Base-by-base conservation (phyloP, 2,329 filamentous ascomycete species). In the Scytalidium lignicola region DNA sequence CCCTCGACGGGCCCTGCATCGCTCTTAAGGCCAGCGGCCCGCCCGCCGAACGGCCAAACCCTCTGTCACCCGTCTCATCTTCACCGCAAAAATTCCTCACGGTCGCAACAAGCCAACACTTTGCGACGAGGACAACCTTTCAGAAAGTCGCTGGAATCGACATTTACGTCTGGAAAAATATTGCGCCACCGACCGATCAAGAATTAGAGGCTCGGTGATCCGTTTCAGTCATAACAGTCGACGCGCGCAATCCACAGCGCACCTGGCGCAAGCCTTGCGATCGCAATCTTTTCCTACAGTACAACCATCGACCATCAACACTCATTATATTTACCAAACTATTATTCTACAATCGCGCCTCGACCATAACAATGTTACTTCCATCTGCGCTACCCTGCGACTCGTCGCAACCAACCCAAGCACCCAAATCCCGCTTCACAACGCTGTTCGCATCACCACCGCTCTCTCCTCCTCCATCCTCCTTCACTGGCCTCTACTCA, bases 311-410 rank as follows among this genome's bases (percentile, higher is more conserved):
- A 28, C 7, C 26, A 7, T 28, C 26, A 28, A 13, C n/a, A n/a
- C n/a, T n/a, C n/a, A n/a, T n/a, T 26, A 26, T 26, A 26, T 26
- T 10, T 26, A 37, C 32, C 10, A 37, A 13, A 8, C 32, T 13
- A 13, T 37, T 5, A 13, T 13, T 15, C 7, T n/a, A n/a, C 10
- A 17, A 37, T 37, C 32, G 32, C 32, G 15, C 15, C 15, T 37
- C n/a, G 15, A n/a, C 15, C 10, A 26, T 15, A 54, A 70, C 55
- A 19, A 83, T 83, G 80, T 66, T 83, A 51, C 73, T 82, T 53
- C 79, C 79, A 18, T 82, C 79, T 23, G 76, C 79, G 29, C 65
- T 83, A 41, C 69, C 75, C 23, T 82, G 79, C 75, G 79, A 82
- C 63, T 50, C 60, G 20, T 53, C 58, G 42, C 49, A 51, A 18